Percentiles rank a stretch among this genome's conserved stretches.
phyloP scores from a whole-genome alignment of 768 basidiomycete species.

The Termitomyces heimii region DNA sequence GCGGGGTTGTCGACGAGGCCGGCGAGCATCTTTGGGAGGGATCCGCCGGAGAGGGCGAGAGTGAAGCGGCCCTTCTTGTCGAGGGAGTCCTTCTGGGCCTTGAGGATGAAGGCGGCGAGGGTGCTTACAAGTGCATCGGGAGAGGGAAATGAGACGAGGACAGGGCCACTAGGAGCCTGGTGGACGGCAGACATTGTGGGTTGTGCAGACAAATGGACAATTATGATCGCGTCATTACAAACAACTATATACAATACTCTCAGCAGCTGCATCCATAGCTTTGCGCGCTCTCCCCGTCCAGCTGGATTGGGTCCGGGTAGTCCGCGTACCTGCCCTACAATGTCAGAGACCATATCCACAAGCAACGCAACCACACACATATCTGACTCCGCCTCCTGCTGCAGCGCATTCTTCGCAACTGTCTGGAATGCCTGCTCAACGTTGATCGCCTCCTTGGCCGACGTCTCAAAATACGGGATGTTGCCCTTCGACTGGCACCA shows the following conservation, averaged over 20 bases:
- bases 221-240: slow-evolving; percentile 5
- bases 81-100: slow-evolving; percentile 85
- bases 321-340: slow-evolving; percentile 74
- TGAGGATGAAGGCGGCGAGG: slow-evolving; percentile 78
- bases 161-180: slow-evolving; percentile 56
- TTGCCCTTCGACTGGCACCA: slow-evolving; percentile 99
- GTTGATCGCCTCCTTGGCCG: slow-evolving; percentile 99
- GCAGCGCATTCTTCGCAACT: slow-evolving; percentile 98
- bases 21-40: slow-evolving; percentile 75
- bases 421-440: slow-evolving; percentile 99
- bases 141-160: slow-evolving; percentile 67
- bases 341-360: background rate
- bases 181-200: slow-evolving; percentile 32
- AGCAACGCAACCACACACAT: background rate
- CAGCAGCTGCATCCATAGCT: slow-evolving; percentile 90
- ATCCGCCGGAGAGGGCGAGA: slow-evolving; percentile 91
- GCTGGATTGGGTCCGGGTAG: slow-evolving; percentile 97
- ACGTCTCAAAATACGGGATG: slow-evolving; percentile 99
- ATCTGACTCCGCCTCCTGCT: slow-evolving; percentile 88
- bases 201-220: background rate
- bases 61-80: slow-evolving; percentile 89
- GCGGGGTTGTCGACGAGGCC: slow-evolving; percentile 58
- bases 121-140: slow-evolving; percentile 48
- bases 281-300: slow-evolving; percentile 90
- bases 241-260: slow-evolving; percentile 15